Percentiles rank a stretch among this genome's conserved stretches.
Conservation (phyloP, 768 basidiomycete genomes). For the Leccinum variicolor region DNA sequence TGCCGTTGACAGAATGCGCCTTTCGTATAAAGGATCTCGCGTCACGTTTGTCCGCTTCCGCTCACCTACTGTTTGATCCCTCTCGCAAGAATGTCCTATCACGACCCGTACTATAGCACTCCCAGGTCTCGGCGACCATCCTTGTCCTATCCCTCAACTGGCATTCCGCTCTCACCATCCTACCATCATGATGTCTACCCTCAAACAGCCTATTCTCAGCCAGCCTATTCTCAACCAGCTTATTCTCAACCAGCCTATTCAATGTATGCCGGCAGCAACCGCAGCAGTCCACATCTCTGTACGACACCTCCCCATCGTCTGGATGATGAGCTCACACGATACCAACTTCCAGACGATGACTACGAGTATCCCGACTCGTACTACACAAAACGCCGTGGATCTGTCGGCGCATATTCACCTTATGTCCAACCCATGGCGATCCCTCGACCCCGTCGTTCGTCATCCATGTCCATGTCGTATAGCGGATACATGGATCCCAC, state of each 20-base stretch:
- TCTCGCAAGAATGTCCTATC: constrained; percentile 39
- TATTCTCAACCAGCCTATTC: constrained; percentile 36
- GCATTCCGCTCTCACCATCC: constrained; percentile 33
- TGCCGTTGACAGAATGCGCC: constrained; percentile 8
- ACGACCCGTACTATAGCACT: constrained; percentile 36
- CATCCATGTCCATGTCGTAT: constrained; percentile 36
- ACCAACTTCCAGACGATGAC: constrained; percentile 46
- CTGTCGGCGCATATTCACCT: constrained; percentile 20
- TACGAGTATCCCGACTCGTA: constrained; percentile 47
- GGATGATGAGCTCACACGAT: not conserved
- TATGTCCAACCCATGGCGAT: constrained; percentile 19
- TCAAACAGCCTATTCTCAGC: not conserved
- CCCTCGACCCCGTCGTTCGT: constrained; percentile 34
- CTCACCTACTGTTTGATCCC: constrained; percentile 1
- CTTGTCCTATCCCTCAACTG: constrained; percentile 30
- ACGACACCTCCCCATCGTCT: constrained; percentile 10
- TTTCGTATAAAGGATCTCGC: constrained; percentile 24
- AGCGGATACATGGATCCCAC: constrained; percentile 41
- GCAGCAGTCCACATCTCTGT: constrained; percentile 44
- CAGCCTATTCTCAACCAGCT: not conserved
- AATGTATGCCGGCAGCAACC: constrained; percentile 39
- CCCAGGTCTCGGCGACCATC: constrained; percentile 33
- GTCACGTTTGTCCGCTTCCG: not conserved
- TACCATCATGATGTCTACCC: constrained; percentile 39
- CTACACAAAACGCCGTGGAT: constrained; percentile 34